Conservation (phyloP, 2,329 filamentous ascomycete species). For the Albophoma yamanashiensis region DNA sequence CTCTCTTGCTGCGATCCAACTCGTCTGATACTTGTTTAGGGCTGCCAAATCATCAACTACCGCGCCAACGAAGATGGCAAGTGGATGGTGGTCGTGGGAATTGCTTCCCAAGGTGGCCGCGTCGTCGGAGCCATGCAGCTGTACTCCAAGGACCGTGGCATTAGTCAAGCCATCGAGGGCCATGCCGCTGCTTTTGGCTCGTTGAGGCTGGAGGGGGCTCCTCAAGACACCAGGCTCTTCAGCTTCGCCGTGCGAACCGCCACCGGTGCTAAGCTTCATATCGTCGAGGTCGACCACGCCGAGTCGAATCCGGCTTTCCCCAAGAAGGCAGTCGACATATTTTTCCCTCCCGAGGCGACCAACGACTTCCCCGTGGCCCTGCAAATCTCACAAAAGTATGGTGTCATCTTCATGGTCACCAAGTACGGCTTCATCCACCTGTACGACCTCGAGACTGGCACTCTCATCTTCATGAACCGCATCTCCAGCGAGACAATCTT, state of each 20-base stretch:
- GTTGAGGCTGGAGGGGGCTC: conserved; percentile 76
- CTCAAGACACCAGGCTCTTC: conserved; percentile 89
- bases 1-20: neutral
- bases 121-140: conserved; percentile 96
- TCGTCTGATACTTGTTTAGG: conserved; percentile 36
- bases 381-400: conserved; percentile 94
- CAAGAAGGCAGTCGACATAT: conserved; percentile 96
- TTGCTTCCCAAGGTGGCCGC: conserved; percentile 84
- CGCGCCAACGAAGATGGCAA: conserved; percentile 90
- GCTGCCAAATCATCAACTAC: conserved; percentile 99
- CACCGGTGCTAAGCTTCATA: conserved; percentile 86
- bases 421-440: conserved; percentile 99
- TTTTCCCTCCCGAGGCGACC: conserved; percentile 89
- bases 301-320: conserved; percentile 79
- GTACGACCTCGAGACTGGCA: conserved; percentile 92
- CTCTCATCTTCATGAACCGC: conserved; percentile 98
- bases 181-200: conserved; percentile 93
- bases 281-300: conserved; percentile 94
- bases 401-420: conserved; percentile 92
- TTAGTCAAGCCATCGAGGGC: conserved; percentile 96
- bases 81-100: conserved; percentile 97
- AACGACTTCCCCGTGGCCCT: conserved; percentile 98
- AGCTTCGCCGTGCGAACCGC: conserved; percentile 89
- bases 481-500: conserved; percentile 99
- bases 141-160: conserved; percentile 89